phyloP scores from a whole-genome alignment of 192 early-diverging fungal species.

The Linnemannia exigua region DNA sequence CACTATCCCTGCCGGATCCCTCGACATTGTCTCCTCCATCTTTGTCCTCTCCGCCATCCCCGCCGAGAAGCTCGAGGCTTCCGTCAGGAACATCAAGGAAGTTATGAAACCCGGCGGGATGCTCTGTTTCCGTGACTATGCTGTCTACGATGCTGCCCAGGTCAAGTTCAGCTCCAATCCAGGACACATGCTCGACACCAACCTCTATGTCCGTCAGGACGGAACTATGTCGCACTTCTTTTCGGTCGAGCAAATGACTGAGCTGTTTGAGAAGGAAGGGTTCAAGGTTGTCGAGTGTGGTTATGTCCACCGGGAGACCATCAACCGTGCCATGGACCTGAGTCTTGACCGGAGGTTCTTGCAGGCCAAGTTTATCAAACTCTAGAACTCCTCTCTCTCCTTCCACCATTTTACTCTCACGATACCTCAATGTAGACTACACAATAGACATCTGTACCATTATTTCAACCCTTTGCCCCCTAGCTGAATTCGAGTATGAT shows the following conservation, averaged over 20 bases:
- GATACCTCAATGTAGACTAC: conserved; percentile 28
- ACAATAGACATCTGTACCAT: conserved; percentile 9
- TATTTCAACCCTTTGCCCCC: not conserved
- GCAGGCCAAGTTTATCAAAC: conserved; percentile 83
- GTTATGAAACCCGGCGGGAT: conserved; percentile 90
- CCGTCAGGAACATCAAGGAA: conserved; percentile 84
- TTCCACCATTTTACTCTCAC: not conserved
- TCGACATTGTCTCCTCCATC: conserved; percentile 93
- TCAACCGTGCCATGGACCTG: conserved; percentile 75
- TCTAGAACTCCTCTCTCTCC: not conserved
- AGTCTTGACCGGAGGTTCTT: conserved; percentile 79
- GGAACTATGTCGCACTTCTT: conserved; percentile 97
- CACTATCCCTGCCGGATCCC: conserved; percentile 79
- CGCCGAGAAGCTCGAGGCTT: conserved; percentile 83
- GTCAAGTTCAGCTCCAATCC: conserved; percentile 86
- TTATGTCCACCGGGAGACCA: conserved; percentile 78
- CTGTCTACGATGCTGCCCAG: conserved; percentile 96
- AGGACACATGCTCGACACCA: conserved; percentile 89
- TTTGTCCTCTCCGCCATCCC: conserved; percentile 98
- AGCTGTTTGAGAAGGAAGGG: conserved; percentile 74
- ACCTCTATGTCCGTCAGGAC: conserved; percentile 98
- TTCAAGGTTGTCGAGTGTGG: conserved; percentile 70
- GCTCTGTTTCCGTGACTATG: conserved; percentile 97
- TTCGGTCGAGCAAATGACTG: conserved; percentile 69
- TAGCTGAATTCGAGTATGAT: not conserved